phyloP scores from a whole-genome alignment of 371 early-diverging fungal genomes.

The Chytridium lagenaria region DNA sequence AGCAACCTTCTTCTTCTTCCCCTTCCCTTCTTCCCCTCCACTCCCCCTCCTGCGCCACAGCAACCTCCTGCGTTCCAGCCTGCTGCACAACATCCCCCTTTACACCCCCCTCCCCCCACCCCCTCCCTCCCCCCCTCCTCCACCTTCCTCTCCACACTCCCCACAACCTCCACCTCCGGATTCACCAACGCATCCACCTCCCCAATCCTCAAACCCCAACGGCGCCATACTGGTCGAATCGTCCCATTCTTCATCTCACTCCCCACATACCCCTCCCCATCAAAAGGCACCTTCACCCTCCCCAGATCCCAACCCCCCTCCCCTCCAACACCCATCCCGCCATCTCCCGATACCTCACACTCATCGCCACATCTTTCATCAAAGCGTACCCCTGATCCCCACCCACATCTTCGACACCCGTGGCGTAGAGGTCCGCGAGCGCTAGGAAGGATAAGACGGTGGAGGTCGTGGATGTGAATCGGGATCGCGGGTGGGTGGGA shows the following conservation, averaged over 20 bases:
- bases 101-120: background rate
- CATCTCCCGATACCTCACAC: background rate
- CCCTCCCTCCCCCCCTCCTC: background rate
- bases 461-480: background rate
- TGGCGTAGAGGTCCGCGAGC: slow-evolving; percentile 16
- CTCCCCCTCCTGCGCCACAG: background rate
- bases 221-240: background rate
- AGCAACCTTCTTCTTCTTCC: slow-evolving; percentile 5
- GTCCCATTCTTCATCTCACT: background rate
- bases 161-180: background rate
- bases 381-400: background rate
- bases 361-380: background rate
- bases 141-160: background rate
- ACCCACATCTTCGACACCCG: slow-evolving; percentile 1
- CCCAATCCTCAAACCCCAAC: slow-evolving; percentile 12
- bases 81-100: background rate
- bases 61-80: background rate
- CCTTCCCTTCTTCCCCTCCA: background rate
- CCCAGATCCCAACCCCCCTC: background rate
- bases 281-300: slow-evolving; percentile 1
- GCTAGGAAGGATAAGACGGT: slow-evolving; percentile 6
- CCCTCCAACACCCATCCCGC: background rate
- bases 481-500: background rate
- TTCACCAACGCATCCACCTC: slow-evolving; percentile 20
- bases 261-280: background rate